Conservation (phyloP, 352 stramenopile genomes). For the Globisporangium okanoganense region DNA sequence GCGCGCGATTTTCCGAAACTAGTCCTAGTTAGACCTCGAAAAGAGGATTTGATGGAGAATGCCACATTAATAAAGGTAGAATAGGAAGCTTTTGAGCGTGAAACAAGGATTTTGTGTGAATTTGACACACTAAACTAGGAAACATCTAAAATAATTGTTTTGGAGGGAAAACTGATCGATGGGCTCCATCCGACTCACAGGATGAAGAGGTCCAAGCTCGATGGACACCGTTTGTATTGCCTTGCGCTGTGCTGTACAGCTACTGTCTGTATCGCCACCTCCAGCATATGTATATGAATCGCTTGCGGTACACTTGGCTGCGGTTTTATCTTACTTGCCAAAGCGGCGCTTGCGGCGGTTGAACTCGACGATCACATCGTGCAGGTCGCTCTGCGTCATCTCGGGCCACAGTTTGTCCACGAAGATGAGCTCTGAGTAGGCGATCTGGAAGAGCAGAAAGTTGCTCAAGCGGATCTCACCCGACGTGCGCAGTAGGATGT, state of each 20-base stretch:
- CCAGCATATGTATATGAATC: neutral
- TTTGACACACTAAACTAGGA: conserved; percentile 1
- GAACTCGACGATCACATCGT: conserved; percentile 80
- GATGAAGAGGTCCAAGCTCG: neutral
- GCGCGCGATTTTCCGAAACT: neutral
- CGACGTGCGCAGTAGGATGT: conserved; percentile 94
- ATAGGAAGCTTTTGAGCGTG: neutral
- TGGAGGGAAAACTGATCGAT: conserved; percentile 10
- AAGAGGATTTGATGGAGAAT: neutral
- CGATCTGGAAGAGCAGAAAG: conserved; percentile 95
- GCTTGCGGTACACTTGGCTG: neutral
- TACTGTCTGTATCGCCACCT: neutral
- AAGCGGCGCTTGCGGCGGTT: conserved; percentile 86
- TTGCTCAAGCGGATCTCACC: conserved; percentile 95
- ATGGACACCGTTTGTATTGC: conserved; percentile 1
- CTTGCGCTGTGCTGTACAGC: neutral
- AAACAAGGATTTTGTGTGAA: neutral
- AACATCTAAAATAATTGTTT: neutral
- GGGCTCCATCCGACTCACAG: neutral
- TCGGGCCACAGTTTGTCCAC: conserved; percentile 96
- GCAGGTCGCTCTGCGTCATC: conserved; percentile 82
- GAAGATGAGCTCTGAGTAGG: conserved; percentile 95
- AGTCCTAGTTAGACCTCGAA: conserved; percentile 4
- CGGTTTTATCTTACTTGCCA: conserved; percentile 61
- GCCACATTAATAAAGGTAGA: too few relatives aligned